Conservation (phyloP, 2,329 filamentous ascomycete species). For the Didymella sp. region DNA sequence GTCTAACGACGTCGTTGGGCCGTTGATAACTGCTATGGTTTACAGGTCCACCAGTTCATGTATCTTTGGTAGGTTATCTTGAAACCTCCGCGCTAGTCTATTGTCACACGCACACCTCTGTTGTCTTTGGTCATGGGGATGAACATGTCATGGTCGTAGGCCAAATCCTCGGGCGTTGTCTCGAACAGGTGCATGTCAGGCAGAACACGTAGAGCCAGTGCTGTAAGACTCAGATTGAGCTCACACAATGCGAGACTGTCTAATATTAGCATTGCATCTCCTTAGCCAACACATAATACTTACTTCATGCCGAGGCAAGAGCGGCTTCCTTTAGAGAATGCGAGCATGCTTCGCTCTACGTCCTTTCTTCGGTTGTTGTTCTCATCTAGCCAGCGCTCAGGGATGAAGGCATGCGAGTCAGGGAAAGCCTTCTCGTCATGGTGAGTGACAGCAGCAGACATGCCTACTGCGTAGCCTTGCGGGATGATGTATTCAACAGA, state of each 20-base stretch:
- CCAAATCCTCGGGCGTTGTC: slow-evolving; percentile 31
- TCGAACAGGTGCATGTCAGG: slow-evolving; percentile 34
- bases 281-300: slow-evolving; percentile 15
- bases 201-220: slow-evolving; percentile 30
- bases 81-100: slow-evolving; percentile 16
- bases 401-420: slow-evolving; percentile 33
- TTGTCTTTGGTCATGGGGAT: slow-evolving; percentile 36
- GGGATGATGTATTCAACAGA: slow-evolving; percentile 31
- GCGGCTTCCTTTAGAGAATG: slow-evolving; percentile 43
- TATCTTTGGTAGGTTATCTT: background rate
- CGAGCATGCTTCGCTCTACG: slow-evolving; percentile 38
- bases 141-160: slow-evolving; percentile 39
- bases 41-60: background rate
- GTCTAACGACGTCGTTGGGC: background rate
- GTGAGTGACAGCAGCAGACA: slow-evolving; percentile 36
- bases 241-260: slow-evolving; percentile 34
- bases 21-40: background rate
- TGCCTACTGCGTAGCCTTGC: slow-evolving; percentile 34
- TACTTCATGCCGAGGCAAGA: slow-evolving; percentile 46
- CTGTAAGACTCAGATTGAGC: slow-evolving; percentile 31
- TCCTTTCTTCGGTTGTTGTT: slow-evolving; percentile 33
- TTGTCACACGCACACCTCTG: slow-evolving; percentile 31
- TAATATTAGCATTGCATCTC: slow-evolving; percentile 6
- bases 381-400: slow-evolving; percentile 42
- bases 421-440: slow-evolving; percentile 38